Percentiles rank a stretch among this genome's conserved stretches.
Evolutionary conservation across 257 asterid species (phyloP).

Genomic region (Gentiana dahurica): DNA sequence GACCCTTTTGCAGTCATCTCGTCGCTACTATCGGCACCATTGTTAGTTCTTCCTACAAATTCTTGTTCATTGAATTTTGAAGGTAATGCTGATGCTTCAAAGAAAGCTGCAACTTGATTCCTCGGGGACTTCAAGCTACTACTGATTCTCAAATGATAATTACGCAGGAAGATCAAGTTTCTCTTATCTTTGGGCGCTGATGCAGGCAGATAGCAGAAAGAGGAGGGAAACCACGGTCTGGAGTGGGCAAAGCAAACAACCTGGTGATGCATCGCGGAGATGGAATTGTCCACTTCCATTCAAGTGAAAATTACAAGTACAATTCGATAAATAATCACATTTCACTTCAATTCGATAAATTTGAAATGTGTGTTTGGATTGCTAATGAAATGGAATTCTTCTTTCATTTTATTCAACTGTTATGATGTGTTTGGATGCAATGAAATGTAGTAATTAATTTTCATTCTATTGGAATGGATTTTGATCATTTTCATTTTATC

Average conservation of each 20-base stretch:
- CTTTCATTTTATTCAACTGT: no score
- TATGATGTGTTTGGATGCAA: no score
- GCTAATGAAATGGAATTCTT: no score
- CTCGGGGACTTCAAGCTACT: slow-evolving; percentile 10
- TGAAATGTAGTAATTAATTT: no score
- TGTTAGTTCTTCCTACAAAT: slow-evolving; percentile 5
- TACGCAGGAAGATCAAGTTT: slow-evolving; percentile 6
- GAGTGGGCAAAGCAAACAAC: background rate
- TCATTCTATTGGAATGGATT: no score
- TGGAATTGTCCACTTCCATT: background rate
- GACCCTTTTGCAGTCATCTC: slow-evolving; percentile 52
- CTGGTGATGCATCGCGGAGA: background rate
- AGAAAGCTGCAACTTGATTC: slow-evolving; percentile 13
- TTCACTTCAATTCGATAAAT: no score
- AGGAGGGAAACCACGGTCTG: slow-evolving; percentile 1
- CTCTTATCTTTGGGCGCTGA: slow-evolving; percentile 19
- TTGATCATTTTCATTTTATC: no score
- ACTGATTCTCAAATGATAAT: background rate
- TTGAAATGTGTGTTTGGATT: no score
- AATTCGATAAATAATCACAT: no score
- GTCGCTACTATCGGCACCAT: slow-evolving; percentile 14
- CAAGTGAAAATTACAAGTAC: no score
- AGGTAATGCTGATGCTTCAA: slow-evolving; percentile 8
- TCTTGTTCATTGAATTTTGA: slow-evolving; percentile 23
- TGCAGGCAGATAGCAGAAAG: slow-evolving; percentile 17